Percentiles rank a stretch among this genome's conserved stretches.
Evolutionary conservation across 805 yeast species (phyloP).

Genomic region (Wickerhamiella kurtzmanii): DNA sequence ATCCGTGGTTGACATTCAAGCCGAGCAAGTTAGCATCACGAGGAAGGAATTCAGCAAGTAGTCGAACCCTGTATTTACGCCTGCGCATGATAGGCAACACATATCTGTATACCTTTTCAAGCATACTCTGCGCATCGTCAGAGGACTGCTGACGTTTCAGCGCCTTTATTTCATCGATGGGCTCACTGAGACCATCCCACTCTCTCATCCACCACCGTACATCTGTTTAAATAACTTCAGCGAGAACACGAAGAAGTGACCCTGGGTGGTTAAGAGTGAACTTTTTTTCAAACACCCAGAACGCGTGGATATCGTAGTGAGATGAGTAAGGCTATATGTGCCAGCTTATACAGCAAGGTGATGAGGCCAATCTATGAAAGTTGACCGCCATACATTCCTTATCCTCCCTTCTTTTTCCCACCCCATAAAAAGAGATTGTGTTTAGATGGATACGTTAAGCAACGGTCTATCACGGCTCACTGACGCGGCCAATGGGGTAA

Average conservation of each 20-base stretch:
- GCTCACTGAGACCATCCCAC: conserved; percentile 13
- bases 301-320: too few relatives aligned
- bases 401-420: neutral
- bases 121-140: conserved; percentile 42
- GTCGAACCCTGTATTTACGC: conserved; percentile 49
- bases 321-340: too few relatives aligned
- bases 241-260: too few relatives aligned
- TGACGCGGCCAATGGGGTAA: conserved; percentile 14
- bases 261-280: too few relatives aligned
- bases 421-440: neutral
- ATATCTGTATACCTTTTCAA: conserved; percentile 51
- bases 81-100: conserved; percentile 72
- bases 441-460: neutral
- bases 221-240: neutral
- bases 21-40: conserved; percentile 54
- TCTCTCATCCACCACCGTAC: conserved; percentile 11
- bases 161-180: conserved; percentile 25
- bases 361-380: too few relatives aligned
- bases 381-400: too few relatives aligned
- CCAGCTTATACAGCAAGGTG: too few relatives aligned
- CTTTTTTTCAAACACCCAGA: too few relatives aligned
- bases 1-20: conserved; percentile 67
- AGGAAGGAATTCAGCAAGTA: conserved; percentile 73
- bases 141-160: conserved; percentile 34
- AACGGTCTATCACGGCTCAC: conserved; percentile 4